Conservation (phyloP, 1,284 basidiomycete species). For the Hypsizygus ulmarius region DNA sequence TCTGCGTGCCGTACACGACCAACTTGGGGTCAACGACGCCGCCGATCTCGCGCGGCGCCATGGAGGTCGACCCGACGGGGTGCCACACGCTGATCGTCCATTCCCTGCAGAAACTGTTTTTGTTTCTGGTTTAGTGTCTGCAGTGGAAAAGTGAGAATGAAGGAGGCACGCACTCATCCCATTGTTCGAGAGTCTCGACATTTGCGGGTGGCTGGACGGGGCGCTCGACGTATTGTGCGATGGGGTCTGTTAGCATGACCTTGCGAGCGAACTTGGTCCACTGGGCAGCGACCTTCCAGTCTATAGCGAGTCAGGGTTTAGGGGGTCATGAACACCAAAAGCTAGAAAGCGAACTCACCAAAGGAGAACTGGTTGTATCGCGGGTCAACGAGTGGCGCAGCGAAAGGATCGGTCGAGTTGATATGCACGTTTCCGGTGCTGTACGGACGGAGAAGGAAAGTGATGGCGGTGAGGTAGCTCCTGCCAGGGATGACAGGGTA, state of each 20-base stretch:
- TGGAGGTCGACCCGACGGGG: slow-evolving; percentile 27
- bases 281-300: slow-evolving; percentile 14
- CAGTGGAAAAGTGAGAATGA: background rate
- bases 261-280: slow-evolving; percentile 14
- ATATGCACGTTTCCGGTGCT: slow-evolving; percentile 12
- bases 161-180: slow-evolving; percentile 12
- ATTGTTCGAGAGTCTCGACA: slow-evolving; percentile 12
- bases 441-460: slow-evolving; percentile 9
- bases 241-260: slow-evolving; percentile 15
- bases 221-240: slow-evolving; percentile 10
- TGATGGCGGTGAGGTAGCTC: slow-evolving; percentile 15
- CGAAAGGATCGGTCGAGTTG: slow-evolving; percentile 14
- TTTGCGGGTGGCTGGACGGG: slow-evolving; percentile 11
- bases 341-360: slow-evolving; percentile 3
- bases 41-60: slow-evolving; percentile 24
- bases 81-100: slow-evolving; percentile 19
- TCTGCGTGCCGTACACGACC: slow-evolving; percentile 33
- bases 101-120: slow-evolving; percentile 15
- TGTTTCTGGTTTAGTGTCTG: background rate
- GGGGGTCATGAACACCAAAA: too few species aligned
- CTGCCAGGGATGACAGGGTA: slow-evolving; percentile 12
- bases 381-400: slow-evolving; percentile 7
- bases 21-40: slow-evolving; percentile 31
- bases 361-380: slow-evolving; percentile 14
- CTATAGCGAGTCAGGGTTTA: background rate